phyloP scores from a whole-genome alignment of 345 rosid species.

The Zanthoxylum bungeanum region DNA sequence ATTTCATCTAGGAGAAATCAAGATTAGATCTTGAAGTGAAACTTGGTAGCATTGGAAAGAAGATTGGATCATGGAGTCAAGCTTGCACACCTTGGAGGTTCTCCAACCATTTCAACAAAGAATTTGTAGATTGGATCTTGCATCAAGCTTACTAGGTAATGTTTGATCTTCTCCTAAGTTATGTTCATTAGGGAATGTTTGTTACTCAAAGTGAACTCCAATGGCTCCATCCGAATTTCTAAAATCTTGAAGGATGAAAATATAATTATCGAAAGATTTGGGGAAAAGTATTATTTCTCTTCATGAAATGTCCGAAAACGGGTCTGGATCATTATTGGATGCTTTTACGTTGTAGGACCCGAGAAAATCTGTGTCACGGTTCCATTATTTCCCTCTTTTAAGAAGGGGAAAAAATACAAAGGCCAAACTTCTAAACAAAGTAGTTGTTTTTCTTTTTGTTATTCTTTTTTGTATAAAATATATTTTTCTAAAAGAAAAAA shows the following conservation, averaged over 20 bases:
- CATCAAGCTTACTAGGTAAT: too few species aligned
- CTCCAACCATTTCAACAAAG: too few species aligned
- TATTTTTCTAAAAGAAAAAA: background rate
- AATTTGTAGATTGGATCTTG: too few species aligned
- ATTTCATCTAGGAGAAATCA: too few species aligned
- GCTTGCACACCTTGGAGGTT: too few species aligned
- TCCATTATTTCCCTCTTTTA: background rate
- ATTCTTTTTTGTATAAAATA: too few species aligned
- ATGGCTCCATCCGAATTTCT: background rate
- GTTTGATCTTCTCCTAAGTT: too few species aligned
- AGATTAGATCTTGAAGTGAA: too few species aligned
- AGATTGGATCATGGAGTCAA: too few species aligned
- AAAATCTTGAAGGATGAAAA: too few species aligned
- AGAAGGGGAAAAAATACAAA: background rate
- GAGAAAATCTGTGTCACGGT: background rate
- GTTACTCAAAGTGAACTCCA: background rate
- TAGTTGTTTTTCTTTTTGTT: background rate
- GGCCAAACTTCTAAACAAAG: background rate
- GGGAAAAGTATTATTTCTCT: background rate
- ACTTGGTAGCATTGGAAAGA: too few species aligned
- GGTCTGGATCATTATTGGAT: background rate
- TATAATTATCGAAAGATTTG: background rate
- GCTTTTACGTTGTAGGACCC: constrained; percentile 4
- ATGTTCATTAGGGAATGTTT: background rate
- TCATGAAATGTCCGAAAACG: background rate